Evolutionary conservation across 768 basidiomycete species (phyloP), one percentile per base, ranked within the genome.

Genomic region (Lactifluus subvellereus): DNA sequence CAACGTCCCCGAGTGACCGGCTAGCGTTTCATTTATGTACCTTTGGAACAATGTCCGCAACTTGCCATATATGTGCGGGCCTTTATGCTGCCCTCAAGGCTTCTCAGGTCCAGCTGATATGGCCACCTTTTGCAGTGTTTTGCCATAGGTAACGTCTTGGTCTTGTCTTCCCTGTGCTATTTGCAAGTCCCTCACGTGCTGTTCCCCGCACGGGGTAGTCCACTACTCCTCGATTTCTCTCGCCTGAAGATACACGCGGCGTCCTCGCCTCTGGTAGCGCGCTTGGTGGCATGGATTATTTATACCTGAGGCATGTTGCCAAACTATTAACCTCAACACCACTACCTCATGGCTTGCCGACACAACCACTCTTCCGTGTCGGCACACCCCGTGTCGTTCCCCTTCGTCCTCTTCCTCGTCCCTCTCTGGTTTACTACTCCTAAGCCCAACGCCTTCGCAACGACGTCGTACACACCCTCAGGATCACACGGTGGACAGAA

Each of bases 261-360:
- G 88, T 93, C 43, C 84, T 96, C 54, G 90, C 92, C 51, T 88
- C 91, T 50, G 89, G 88, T 14, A 91, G 86, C 74, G 78, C 93
- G 38, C 82, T 94, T 50, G 91, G 90, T 57, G 91, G 90, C 49
- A 89, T 94, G 88, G 85, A 92, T 50, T 90, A 94, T 40, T 88
- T 87, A 87, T 70, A 83, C 93, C 22, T 94, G 94, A 84, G 57
- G 77, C 84, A 53, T 92, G 89, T 78, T 82, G 83, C 69, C 84
- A 82, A 62, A 89, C 88, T 45, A 86, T 96, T 75, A 81, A 79
- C 50, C 79, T 87, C 68, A 86, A 89, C 61, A 90, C 84, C 51
- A 85, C 95, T 71, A 72, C 80, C 54, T 80, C 81, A 54, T 94
- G 91, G 89, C 79, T 94, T 43, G 79, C 85, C 66, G 86, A 88